A percentile compares a stretch with the other conserved stretches of the same genome.
Conservation (phyloP, 129 eudicot species). For the Escallonia herrerae region DNA sequence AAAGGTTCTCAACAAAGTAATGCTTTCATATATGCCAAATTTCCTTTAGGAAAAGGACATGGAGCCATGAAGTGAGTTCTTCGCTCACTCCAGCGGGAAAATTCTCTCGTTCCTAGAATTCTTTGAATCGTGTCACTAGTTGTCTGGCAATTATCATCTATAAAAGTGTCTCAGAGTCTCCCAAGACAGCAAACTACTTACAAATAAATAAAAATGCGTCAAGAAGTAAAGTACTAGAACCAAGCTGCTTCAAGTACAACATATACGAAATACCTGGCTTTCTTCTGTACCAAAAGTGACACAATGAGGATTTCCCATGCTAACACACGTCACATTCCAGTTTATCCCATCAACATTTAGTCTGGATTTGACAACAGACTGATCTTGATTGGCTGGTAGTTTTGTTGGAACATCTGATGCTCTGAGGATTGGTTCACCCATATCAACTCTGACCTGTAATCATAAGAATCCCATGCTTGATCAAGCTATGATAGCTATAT, state of each 20-base stretch:
- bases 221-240: not conserved
- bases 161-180: too few species aligned
- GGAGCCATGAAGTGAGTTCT: too few species aligned
- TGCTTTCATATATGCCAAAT: too few species aligned
- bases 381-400: constrained; percentile 53
- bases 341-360: constrained; percentile 63
- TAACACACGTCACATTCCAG: constrained; percentile 95
- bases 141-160: too few species aligned
- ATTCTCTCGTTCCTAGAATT: too few species aligned
- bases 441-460: constrained; percentile 87
- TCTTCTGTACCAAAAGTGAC: constrained; percentile 59
- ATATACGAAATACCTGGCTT: constrained; percentile 51
- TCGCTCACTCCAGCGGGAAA: too few species aligned
- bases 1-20: too few species aligned
- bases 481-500: not conserved
- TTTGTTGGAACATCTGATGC: constrained; percentile 89
- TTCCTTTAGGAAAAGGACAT: too few species aligned
- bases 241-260: not conserved
- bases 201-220: too few species aligned
- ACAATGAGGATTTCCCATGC: constrained; percentile 99
- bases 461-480: constrained; percentile 11
- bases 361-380: constrained; percentile 70
- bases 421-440: constrained; percentile 91
- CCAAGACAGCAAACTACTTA: too few species aligned
- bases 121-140: too few species aligned